These are phyloP conservation scores for Filosporella fistucella DNA, from an alignment of 495 filamentous ascomycete genomes.

Conservation along the genomic window DNA sequence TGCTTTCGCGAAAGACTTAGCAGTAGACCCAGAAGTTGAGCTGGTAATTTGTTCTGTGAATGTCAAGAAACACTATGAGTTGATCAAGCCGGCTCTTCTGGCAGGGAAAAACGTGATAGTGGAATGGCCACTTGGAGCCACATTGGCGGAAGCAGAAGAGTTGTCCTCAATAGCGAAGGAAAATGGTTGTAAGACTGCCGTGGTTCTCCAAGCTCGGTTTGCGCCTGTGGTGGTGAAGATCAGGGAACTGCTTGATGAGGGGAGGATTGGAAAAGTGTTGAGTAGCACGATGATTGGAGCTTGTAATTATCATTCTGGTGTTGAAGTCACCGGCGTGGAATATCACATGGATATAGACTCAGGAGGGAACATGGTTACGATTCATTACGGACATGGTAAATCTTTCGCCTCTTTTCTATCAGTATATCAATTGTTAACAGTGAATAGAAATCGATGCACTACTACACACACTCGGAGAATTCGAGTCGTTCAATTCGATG, in stretches of 20 bases:
- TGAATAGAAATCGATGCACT: conserved; percentile 27
- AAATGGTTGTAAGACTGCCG: conserved; percentile 27
- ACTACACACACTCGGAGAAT: conserved; percentile 33
- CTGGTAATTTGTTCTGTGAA: conserved; percentile 41
- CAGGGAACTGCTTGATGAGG: conserved; percentile 23
- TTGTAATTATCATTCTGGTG: too few relatives aligned
- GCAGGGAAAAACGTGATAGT: conserved; percentile 52
- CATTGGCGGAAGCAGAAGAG: conserved; percentile 26
- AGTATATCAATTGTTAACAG: too few relatives aligned
- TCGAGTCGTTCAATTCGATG: conserved; percentile 25
- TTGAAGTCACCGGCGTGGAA: too few relatives aligned
- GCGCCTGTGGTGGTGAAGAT: conserved; percentile 17
- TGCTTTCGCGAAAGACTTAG: conserved; percentile 40
- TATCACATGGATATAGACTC: conserved; percentile 26
- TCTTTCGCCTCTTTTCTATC: too few relatives aligned
- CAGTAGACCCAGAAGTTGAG: conserved; percentile 46
- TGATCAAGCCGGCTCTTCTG: conserved; percentile 42
- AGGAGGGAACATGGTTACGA: conserved; percentile 25
- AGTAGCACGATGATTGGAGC: too few relatives aligned
- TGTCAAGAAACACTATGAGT: conserved; percentile 40
- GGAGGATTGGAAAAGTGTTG: conserved; percentile 23
- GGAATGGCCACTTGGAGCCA: conserved; percentile 44
- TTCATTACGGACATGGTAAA: conserved; percentile 30
- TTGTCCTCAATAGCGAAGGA: conserved; percentile 24
- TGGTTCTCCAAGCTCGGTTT: conserved; percentile 26